Percentiles rank a stretch among this genome's conserved stretches.
Conservation (phyloP, 306 rosid species). For the Glycine soja region DNA sequence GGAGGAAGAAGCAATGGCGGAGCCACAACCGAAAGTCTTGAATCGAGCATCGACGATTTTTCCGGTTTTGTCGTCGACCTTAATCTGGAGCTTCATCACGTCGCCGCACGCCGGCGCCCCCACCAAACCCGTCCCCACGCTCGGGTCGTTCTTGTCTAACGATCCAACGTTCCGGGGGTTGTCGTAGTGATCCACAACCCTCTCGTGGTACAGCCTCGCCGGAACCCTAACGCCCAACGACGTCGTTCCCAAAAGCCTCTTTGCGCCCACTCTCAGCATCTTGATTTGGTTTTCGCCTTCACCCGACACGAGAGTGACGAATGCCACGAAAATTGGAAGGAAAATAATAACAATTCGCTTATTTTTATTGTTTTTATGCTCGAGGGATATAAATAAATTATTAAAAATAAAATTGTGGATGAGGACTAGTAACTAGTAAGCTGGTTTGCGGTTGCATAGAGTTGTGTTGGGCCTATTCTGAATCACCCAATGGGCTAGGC, state of each 20-base stretch:
- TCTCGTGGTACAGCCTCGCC: constrained; percentile 75
- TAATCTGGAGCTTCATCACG: constrained; percentile 94
- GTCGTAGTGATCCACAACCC: constrained; percentile 88
- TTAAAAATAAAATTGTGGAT: background rate
- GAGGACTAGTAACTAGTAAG: background rate
- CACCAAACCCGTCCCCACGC: constrained; percentile 87
- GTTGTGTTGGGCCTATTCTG: background rate
- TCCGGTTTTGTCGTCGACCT: constrained; percentile 78
- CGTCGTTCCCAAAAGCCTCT: constrained; percentile 58
- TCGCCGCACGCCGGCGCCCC: constrained; percentile 95
- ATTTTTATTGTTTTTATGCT: background rate
- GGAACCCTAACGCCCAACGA: constrained; percentile 52
- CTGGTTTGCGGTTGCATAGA: background rate
- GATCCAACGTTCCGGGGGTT: constrained; percentile 90
- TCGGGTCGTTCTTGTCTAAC: constrained; percentile 79
- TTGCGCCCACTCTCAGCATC: constrained; percentile 69
- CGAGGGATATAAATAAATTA: background rate
- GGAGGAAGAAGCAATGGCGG: constrained; percentile 93
- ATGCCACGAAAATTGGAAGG: background rate
- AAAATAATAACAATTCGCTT: background rate
- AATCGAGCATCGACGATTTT: constrained; percentile 86
- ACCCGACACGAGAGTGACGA: background rate
- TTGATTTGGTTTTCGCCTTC: background rate
- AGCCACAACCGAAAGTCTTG: constrained; percentile 94
- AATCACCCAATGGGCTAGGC: too few species aligned